Evolutionary conservation across 2,329 filamentous ascomycete genomes (phyloP).

Genomic region (Leptographium lundbergii): DNA sequence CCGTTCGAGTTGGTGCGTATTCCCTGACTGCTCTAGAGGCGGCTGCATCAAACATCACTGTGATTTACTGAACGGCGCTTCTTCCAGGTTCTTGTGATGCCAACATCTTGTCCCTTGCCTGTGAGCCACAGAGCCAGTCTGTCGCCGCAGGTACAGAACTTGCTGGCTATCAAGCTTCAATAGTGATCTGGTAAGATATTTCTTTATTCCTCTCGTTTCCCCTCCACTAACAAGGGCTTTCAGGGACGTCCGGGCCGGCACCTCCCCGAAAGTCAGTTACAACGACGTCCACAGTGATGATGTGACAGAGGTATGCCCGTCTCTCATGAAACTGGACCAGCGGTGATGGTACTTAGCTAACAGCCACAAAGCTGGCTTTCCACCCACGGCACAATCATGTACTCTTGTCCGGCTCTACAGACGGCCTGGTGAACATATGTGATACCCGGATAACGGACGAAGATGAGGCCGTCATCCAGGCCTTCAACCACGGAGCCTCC

Average conservation of each 20-base stretch:
- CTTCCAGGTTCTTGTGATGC: conserved; percentile 13
- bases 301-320: conserved; percentile 41
- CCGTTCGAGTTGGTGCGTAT: conserved; percentile 26
- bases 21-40: not conserved
- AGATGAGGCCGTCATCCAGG: conserved; percentile 65
- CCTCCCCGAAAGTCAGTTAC: conserved; percentile 38
- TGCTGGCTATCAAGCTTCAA: conserved; percentile 47
- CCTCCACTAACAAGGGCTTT: not conserved
- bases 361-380: conserved; percentile 35
- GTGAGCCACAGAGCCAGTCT: conserved; percentile 40
- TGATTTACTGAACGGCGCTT: conserved; percentile 11
- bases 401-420: conserved; percentile 65
- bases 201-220: not conserved
- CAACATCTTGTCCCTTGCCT: conserved; percentile 51
- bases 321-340: not conserved
- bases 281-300: conserved; percentile 57
- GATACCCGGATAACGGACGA: conserved; percentile 59
- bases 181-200: conserved; percentile 42
- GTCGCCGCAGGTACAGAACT: conserved; percentile 65
- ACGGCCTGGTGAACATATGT: conserved; percentile 67
- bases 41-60: not conserved
- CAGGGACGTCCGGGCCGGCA: conserved; percentile 45
- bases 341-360: not conserved
- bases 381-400: conserved; percentile 47
- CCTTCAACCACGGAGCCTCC: conserved; percentile 64